A percentile compares a stretch with the other conserved stretches of the same genome.
Conservation (phyloP, 1,284 basidiomycete species). For the Pascua sp. region DNA sequence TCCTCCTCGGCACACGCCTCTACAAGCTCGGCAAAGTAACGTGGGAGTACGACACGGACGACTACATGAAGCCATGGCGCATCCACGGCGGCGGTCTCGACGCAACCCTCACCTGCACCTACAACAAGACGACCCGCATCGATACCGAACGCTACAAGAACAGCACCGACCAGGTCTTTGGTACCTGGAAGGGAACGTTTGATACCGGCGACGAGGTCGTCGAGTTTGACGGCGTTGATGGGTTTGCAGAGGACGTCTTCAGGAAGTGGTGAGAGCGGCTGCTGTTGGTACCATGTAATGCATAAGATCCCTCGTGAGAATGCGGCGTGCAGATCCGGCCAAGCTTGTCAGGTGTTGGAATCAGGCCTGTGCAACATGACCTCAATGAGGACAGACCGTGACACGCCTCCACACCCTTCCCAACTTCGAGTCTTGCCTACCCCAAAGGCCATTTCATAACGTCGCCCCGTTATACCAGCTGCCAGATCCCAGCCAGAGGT, state of each 20-base stretch:
- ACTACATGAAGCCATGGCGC: constrained; percentile 11
- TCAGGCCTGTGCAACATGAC: no score
- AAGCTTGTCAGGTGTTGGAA: no score
- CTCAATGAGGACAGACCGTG: no score
- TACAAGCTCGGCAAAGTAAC: constrained; percentile 9
- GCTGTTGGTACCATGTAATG: no score
- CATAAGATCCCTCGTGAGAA: no score
- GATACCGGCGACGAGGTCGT: constrained; percentile 11
- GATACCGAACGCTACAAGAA: neutral
- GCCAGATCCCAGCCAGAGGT: no score
- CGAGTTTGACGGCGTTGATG: constrained; percentile 8
- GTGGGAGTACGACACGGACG: constrained; percentile 10
- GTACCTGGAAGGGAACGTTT: constrained; percentile 12
- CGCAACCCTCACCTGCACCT: constrained; percentile 7
- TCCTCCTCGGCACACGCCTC: constrained; percentile 6
- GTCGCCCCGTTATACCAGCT: no score
- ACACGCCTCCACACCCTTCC: no score
- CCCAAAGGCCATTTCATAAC: no score
- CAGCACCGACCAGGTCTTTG: constrained; percentile 14
- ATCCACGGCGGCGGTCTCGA: constrained; percentile 12
- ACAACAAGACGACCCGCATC: constrained; percentile 9
- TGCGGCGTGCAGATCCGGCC: no score
- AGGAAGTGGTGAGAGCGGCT: constrained; percentile 2
- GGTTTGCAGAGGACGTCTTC: constrained; percentile 15
- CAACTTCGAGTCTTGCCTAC: no score